Conservation (phyloP, 2,329 filamentous ascomycete genomes). For the Cladobotryum mycophilum region DNA sequence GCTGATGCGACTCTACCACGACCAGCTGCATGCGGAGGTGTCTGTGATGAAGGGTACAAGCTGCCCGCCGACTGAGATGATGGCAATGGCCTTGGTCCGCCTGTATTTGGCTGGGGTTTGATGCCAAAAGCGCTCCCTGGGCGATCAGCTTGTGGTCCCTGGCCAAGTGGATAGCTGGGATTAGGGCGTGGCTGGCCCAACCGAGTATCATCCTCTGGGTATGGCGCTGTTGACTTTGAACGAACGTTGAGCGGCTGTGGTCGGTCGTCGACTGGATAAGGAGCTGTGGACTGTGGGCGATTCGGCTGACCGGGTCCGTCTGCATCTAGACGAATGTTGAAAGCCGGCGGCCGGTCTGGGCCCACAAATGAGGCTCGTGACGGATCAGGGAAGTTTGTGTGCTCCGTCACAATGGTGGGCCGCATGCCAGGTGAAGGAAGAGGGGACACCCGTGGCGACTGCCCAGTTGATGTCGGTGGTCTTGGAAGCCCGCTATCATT, state of each 20-base stretch:
- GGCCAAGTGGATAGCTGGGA: constrained; percentile 43
- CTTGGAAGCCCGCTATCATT: constrained; percentile 19
- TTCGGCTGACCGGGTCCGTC: constrained; percentile 17
- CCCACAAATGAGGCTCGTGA: constrained; percentile 33
- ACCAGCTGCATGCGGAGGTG: constrained; percentile 29
- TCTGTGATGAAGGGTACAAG: constrained; percentile 32
- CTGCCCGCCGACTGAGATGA: constrained; percentile 41
- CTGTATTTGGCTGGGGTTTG: constrained; percentile 34
- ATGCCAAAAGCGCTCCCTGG: constrained; percentile 50
- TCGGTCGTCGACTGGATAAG: constrained; percentile 65
- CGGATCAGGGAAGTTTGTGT: constrained; percentile 41
- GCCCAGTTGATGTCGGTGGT: constrained; percentile 16
- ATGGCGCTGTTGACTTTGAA: constrained; percentile 43
- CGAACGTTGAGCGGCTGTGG: constrained; percentile 44
- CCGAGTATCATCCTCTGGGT: constrained; percentile 46
- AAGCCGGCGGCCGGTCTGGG: constrained; percentile 41
- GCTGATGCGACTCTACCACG: constrained; percentile 38
- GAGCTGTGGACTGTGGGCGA: constrained; percentile 53
- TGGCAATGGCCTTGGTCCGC: constrained; percentile 30
- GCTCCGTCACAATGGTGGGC: constrained; percentile 33
- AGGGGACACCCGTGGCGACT: constrained; percentile 32
- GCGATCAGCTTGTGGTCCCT: constrained; percentile 42
- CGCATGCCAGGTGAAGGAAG: constrained; percentile 36
- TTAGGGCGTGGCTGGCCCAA: constrained; percentile 35
- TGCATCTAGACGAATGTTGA: constrained; percentile 43